Evolutionary conservation across 768 basidiomycete species (phyloP).

Genomic region (Phylloporus arenicola): DNA sequence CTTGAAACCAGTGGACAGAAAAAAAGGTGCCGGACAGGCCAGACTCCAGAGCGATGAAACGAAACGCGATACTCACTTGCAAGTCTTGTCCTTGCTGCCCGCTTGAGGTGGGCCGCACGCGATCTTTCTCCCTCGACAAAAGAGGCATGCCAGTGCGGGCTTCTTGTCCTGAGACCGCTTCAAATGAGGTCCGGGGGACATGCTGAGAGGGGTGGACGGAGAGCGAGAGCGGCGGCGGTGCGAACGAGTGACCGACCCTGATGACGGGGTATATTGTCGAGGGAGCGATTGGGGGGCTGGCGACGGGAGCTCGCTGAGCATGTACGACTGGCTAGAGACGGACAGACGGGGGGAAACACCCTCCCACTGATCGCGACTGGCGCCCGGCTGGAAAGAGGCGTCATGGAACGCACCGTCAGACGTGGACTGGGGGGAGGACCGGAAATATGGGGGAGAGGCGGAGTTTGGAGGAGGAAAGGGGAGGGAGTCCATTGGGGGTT

Average conservation of each 20-base stretch:
- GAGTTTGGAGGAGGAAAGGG: slow-evolving; percentile 26
- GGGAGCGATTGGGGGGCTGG: slow-evolving; percentile 8
- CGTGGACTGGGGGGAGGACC: neutral
- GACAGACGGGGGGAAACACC: neutral
- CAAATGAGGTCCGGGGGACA: slow-evolving; percentile 20
- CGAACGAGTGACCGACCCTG: slow-evolving; percentile 12
- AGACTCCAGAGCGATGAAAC: neutral
- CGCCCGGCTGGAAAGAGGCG: neutral
- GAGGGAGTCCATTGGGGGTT: slow-evolving; percentile 30
- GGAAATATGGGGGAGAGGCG: slow-evolving; percentile 20
- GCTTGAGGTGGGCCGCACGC: slow-evolving; percentile 58
- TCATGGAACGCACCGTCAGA: slow-evolving; percentile 9
- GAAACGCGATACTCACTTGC: slow-evolving; percentile 49
- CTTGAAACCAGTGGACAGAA: slow-evolving; percentile 11
- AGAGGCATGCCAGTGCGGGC: slow-evolving; percentile 58
- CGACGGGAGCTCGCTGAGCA: slow-evolving; percentile 15
- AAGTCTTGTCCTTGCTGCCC: slow-evolving; percentile 50
- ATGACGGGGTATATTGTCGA: slow-evolving; percentile 9
- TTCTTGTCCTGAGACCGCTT: slow-evolving; percentile 42
- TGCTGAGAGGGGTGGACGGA: slow-evolving; percentile 19
- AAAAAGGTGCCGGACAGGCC: slow-evolving; percentile 1
- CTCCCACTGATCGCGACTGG: slow-evolving; percentile 22
- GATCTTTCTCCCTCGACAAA: slow-evolving; percentile 64
- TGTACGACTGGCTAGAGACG: slow-evolving; percentile 14
- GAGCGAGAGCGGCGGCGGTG: slow-evolving; percentile 23